Percentiles rank a stretch among this genome's conserved stretches.
phyloP scores from a whole-genome alignment of 495 filamentous ascomycete species.

The Apodospora peruviana region DNA sequence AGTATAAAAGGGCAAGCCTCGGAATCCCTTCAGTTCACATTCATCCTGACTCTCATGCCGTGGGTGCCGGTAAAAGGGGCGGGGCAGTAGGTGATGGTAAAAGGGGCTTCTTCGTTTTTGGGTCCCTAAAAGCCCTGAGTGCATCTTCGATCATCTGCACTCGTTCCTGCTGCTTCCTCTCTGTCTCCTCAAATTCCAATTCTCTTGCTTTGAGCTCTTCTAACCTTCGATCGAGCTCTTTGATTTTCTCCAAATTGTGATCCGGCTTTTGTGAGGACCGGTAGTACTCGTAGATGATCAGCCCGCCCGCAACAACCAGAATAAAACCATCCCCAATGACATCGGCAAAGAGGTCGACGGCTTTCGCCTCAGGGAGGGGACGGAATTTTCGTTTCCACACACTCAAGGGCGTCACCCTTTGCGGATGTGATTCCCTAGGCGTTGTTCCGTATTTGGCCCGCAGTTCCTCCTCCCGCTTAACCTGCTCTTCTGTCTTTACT shows the following conservation, averaged over 20 bases:
- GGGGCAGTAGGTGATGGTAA: conserved; percentile 25
- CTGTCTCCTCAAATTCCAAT: conserved; percentile 58
- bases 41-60: too few species aligned
- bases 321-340: conserved; percentile 91
- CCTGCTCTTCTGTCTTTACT: conserved; percentile 72
- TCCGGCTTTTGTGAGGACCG: conserved; percentile 71
- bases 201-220: conserved; percentile 55
- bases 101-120: conserved; percentile 42
- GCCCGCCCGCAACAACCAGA: conserved; percentile 66
- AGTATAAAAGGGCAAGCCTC: too few species aligned
- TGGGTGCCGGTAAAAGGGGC: too few species aligned
- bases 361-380: conserved; percentile 83
- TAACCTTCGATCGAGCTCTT: conserved; percentile 63
- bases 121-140: conserved; percentile 52
- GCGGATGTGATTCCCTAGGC: conserved; percentile 27
- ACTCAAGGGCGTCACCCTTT: conserved; percentile 28
- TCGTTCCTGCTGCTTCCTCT: conserved; percentile 51
- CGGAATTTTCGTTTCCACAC: conserved; percentile 51
- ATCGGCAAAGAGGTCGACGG: conserved; percentile 92
- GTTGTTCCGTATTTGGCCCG: conserved; percentile 35
- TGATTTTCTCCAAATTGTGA: conserved; percentile 55
- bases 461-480: conserved; percentile 55
- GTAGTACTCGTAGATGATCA: conserved; percentile 81
- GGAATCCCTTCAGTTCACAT: too few species aligned
- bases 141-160: conserved; percentile 66